Base-by-base conservation (phyloP, 1,284 basidiomycete species). In the Pyrrhoderma lamaoense region DNA sequence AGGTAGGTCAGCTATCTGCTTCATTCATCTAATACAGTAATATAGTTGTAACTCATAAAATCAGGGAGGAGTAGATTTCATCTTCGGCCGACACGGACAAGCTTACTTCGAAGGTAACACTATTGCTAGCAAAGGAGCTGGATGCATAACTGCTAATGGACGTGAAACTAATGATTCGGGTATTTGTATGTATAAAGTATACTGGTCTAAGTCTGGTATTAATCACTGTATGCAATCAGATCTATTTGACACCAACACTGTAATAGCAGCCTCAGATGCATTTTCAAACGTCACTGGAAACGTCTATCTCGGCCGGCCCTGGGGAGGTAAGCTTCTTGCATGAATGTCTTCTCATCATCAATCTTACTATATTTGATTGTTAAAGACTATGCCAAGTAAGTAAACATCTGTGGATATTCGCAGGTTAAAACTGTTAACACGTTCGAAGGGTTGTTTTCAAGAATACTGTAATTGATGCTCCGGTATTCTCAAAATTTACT, bases 1-100 rank as follows among this genome's bases (percentile, higher is more conserved):
- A 75, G 64, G 74, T 73, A 54, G 47, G 47, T 23, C 23, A n/a
- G n/a, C n/a, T n/a, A 47, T 52, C 34, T n/a, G n/a, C 22, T 43
- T 43, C 52, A 7, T 46, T 27, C 3, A 35, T 62, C 53, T 60
- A 49, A 59, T 54, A 60, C 58, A 54, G 65, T 64, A 42, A 7
- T 39, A 27, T n/a, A 11, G 43, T 25, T 19, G 56, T 40, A 18
- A 40, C 5, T 7, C 8, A n/a, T 40, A 8, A 18, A 18, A 40
- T 22, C 14, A 79, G 71, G 78, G 77, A 27, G 75, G 75, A 0
- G 68, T 68, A 0, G 77, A 80, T 57, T 80, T 80, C 57, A 77
- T 80, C 53, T 76, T 75, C 51, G 74, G 74, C 3, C 66, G 69
- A 35, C 19, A 48, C 54, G 59, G 70, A 38, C 61, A 61, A 36